A percentile compares a stretch with the other conserved stretches of the same genome.
Evolutionary conservation across 805 yeast species (phyloP).

Genomic region (Candida coleopterorum): DNA sequence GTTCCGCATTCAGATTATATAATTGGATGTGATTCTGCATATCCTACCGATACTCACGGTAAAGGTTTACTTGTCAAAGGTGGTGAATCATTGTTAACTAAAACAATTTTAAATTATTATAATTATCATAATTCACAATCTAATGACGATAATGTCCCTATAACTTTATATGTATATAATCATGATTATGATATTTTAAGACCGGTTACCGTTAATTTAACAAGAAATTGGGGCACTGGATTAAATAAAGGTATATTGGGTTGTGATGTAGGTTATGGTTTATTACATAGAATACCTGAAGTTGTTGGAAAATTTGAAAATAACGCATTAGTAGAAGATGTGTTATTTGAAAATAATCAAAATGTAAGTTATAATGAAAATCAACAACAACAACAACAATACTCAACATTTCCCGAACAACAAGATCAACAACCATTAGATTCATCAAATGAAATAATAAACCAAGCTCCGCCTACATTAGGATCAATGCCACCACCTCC

Average conservation of each 20-base stretch:
- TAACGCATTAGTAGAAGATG: constrained; percentile 26
- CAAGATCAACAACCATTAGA: background rate
- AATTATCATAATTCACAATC: constrained; percentile 38
- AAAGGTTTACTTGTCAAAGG: constrained; percentile 77
- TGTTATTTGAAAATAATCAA: constrained; percentile 26
- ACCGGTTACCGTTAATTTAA: constrained; percentile 70
- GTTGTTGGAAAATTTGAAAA: constrained; percentile 49
- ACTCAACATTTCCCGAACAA: constrained; percentile 6
- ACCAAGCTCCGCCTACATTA: constrained; percentile 12
- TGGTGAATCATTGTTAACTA: constrained; percentile 74
- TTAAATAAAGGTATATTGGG: constrained; percentile 76
- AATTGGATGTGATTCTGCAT: constrained; percentile 56
- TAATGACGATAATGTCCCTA: constrained; percentile 33
- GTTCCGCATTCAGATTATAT: constrained; percentile 84
- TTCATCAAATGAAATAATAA: constrained; percentile 4
- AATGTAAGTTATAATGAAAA: constrained; percentile 13
- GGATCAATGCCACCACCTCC: constrained; percentile 14
- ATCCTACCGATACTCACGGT: constrained; percentile 52
- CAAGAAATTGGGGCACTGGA: constrained; percentile 62
- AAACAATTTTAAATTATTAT: constrained; percentile 57
- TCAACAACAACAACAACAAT: constrained; percentile 1
- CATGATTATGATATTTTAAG: constrained; percentile 82
- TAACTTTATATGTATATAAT: constrained; percentile 64
- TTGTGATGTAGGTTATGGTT: constrained; percentile 92
- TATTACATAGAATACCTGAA: constrained; percentile 79